Evolutionary conservation across 371 early-diverging fungal species (phyloP).

Genomic region (Syncephalastrum contaminatum): DNA sequence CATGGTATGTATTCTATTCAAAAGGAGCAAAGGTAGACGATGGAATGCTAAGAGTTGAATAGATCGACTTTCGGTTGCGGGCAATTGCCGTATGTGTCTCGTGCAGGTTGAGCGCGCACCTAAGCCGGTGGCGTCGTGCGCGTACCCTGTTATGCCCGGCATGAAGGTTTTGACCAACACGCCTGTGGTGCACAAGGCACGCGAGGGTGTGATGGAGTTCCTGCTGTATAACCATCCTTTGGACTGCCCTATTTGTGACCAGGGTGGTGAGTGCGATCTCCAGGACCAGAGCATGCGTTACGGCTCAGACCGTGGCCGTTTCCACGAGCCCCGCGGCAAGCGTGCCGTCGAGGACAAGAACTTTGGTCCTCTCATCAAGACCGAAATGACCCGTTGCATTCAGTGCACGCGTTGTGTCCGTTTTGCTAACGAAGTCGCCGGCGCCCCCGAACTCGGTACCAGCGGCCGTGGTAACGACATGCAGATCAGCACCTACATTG

Average conservation of each 20-base stretch:
- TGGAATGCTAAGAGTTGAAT: slow-evolving; percentile 1
- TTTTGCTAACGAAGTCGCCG: slow-evolving; percentile 97
- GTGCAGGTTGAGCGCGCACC: slow-evolving; percentile 96
- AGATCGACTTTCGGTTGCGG: slow-evolving; percentile 92
- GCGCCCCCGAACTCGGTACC: slow-evolving; percentile 94
- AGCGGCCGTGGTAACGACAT: slow-evolving; percentile 96
- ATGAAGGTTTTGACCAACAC: slow-evolving; percentile 96
- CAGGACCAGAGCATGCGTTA: slow-evolving; percentile 97
- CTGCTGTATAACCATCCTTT: slow-evolving; percentile 96
- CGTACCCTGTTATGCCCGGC: slow-evolving; percentile 96
- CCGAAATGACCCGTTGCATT: slow-evolving; percentile 97
- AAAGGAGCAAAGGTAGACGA: slow-evolving; percentile 1
- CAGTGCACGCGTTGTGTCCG: slow-evolving; percentile 99
- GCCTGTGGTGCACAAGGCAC: slow-evolving; percentile 93
- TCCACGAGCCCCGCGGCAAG: slow-evolving; percentile 82
- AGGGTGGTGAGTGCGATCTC: slow-evolving; percentile 98
- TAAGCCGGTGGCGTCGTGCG: slow-evolving; percentile 96
- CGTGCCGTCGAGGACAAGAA: slow-evolving; percentile 97
- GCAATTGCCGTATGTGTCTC: slow-evolving; percentile 99
- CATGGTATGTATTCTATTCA: slow-evolving; percentile 60
- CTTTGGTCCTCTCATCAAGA: slow-evolving; percentile 95
- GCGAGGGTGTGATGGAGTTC: slow-evolving; percentile 99
- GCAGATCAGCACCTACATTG: slow-evolving; percentile 97
- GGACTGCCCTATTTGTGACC: slow-evolving; percentile 98
- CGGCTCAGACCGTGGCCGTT: slow-evolving; percentile 93